Evolutionary conservation across 2,329 filamentous ascomycete genomes (phyloP).

Genomic region (Purpureocillium takamizusanense): DNA sequence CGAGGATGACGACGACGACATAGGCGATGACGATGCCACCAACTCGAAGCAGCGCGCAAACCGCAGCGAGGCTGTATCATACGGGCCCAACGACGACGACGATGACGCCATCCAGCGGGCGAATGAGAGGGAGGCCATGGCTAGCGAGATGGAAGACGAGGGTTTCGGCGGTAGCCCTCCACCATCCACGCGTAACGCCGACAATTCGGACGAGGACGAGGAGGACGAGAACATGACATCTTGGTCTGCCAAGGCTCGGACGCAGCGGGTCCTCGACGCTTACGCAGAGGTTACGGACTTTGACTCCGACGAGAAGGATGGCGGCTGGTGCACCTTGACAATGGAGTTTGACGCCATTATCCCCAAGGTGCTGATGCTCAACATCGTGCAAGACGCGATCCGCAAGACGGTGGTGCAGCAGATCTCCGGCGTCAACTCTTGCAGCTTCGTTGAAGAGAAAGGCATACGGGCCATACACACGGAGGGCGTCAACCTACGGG

Average conservation of each 20-base stretch:
- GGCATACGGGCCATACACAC: conserved; percentile 56
- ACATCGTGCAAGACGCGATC: conserved; percentile 75
- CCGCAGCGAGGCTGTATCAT: conserved; percentile 73
- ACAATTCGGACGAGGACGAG: no score
- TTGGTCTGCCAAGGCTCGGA: conserved; percentile 38
- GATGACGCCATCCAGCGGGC: conserved; percentile 66
- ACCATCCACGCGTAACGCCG: no score
- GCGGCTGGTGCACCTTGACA: conserved; percentile 70
- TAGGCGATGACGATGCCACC: conserved; percentile 70
- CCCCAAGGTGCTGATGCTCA: conserved; percentile 89
- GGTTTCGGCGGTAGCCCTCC: conserved; percentile 13
- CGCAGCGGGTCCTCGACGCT: conserved; percentile 54
- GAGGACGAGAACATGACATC: conserved; percentile 12
- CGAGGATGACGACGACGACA: conserved; percentile 62
- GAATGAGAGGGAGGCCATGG: conserved; percentile 50
- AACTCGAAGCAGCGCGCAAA: conserved; percentile 67
- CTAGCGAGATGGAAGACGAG: conserved; percentile 40
- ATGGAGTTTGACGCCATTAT: conserved; percentile 73
- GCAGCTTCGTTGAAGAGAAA: conserved; percentile 54
- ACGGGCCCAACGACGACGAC: conserved; percentile 87
- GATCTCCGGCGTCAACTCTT: conserved; percentile 66
- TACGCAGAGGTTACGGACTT: conserved; percentile 65
- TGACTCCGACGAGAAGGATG: conserved; percentile 65
- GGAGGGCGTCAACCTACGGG: conserved; percentile 76
- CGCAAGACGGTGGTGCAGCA: conserved; percentile 78